Evolutionary conservation across 306 rosid genomes (phyloP).

Genomic region (Mucuna pruriens): DNA sequence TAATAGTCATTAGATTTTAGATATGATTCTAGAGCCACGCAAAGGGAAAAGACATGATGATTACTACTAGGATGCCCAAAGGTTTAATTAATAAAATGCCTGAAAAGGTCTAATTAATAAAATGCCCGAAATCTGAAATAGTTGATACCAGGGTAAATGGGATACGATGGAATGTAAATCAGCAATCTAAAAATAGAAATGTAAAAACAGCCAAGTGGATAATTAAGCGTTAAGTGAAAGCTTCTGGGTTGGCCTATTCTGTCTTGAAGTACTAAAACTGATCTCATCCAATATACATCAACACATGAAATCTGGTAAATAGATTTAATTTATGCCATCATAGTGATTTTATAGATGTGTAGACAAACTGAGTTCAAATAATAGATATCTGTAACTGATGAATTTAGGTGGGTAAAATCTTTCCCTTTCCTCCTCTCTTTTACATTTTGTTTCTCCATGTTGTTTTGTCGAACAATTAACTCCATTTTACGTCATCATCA

Average conservation of each 20-base stretch:
- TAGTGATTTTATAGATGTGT: not conserved
- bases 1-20: too few relatives aligned
- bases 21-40: not conserved
- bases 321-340: conserved; percentile 4
- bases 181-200: not conserved
- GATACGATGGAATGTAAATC: not conserved
- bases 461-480: not conserved
- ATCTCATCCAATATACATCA: not conserved
- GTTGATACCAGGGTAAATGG: not conserved
- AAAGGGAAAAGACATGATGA: not conserved
- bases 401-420: not conserved
- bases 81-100: not conserved
- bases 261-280: not conserved
- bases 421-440: not conserved
- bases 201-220: not conserved
- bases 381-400: not conserved
- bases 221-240: conserved; percentile 5
- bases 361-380: not conserved
- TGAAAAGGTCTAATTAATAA: not conserved
- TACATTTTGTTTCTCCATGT: not conserved
- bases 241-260: not conserved
- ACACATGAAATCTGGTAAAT: not conserved
- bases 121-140: not conserved
- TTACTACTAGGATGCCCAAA: not conserved
- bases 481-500: not conserved